Conservation (phyloP, 495 filamentous ascomycete genomes). For the Aspergillus homomorphus region DNA sequence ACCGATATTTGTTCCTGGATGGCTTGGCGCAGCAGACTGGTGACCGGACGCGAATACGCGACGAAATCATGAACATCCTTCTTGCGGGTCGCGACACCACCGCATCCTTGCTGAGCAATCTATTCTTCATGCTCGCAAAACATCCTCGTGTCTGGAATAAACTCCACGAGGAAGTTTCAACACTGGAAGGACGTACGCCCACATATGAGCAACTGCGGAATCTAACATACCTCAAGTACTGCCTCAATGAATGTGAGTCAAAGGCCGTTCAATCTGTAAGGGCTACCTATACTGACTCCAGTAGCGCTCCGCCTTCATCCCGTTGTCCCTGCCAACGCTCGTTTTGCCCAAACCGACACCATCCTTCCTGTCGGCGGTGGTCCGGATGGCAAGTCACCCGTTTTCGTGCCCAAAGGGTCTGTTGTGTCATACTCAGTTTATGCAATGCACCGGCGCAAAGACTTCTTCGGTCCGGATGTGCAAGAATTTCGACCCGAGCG, state of each 20-base stretch:
- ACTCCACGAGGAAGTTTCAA: constrained; percentile 51
- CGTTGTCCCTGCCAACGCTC: constrained; percentile 68
- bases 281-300: background rate
- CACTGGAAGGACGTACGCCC: constrained; percentile 9
- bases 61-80: constrained; percentile 35
- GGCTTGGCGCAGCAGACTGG: constrained; percentile 16
- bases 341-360: constrained; percentile 64
- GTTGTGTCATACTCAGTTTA: constrained; percentile 56
- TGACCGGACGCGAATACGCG: constrained; percentile 10
- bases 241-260: constrained; percentile 33
- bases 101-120: constrained; percentile 53
- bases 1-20: constrained; percentile 16
- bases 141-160: constrained; percentile 42
- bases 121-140: constrained; percentile 54
- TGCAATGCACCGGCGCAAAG: constrained; percentile 65
- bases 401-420: constrained; percentile 58
- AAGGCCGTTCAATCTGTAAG: background rate
- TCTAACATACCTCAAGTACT: constrained; percentile 72
- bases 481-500: constrained; percentile 62
- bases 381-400: constrained; percentile 57
- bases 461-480: constrained; percentile 40
- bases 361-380: constrained; percentile 73
- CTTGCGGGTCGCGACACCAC: constrained; percentile 62
- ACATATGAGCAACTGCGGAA: constrained; percentile 68
- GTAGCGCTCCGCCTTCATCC: constrained; percentile 62